phyloP scores from a whole-genome alignment of 352 stramenopile species.

The Pythium insidiosum region DNA sequence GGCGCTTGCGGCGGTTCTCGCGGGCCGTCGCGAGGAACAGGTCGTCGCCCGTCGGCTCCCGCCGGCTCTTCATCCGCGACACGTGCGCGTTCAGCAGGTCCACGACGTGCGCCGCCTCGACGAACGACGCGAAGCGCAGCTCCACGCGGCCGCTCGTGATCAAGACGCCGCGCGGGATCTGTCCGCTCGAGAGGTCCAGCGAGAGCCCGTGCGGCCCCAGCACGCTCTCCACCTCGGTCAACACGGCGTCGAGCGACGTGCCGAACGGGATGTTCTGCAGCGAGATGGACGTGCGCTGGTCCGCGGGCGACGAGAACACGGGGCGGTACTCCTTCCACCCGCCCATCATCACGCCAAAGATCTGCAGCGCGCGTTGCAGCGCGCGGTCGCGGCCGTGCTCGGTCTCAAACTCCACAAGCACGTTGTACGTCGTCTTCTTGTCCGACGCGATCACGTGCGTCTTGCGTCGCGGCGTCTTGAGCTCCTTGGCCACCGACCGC shows the following conservation, averaged over 20 bases:
- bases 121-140: conserved; percentile 59
- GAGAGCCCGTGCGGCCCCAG: conserved; percentile 28
- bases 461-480: conserved; percentile 42
- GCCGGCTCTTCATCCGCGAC: conserved; percentile 40
- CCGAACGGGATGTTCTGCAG: conserved; percentile 77
- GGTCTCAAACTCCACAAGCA: conserved; percentile 69
- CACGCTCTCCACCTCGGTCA: conserved; percentile 53
- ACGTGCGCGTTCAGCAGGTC: conserved; percentile 55
- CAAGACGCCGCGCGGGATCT: conserved; percentile 53
- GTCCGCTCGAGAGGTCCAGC: conserved; percentile 41
- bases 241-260: conserved; percentile 44
- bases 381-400: conserved; percentile 35
- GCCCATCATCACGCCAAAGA: conserved; percentile 85
- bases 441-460: conserved; percentile 71
- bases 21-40: conserved; percentile 25
- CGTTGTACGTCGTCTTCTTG: conserved; percentile 57
- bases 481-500: not conserved
- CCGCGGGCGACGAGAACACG: conserved; percentile 52
- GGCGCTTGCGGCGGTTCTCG: conserved; percentile 22
- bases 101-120: conserved; percentile 64
- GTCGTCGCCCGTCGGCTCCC: conserved; percentile 33
- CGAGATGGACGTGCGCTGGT: conserved; percentile 45
- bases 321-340: conserved; percentile 78
- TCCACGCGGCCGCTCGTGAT: conserved; percentile 73
- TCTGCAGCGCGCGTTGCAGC: conserved; percentile 70